These are phyloP conservation scores for Echeveria elegans DNA, from an alignment of 164 flowering plant genomes.

Conservation along the genomic window DNA sequence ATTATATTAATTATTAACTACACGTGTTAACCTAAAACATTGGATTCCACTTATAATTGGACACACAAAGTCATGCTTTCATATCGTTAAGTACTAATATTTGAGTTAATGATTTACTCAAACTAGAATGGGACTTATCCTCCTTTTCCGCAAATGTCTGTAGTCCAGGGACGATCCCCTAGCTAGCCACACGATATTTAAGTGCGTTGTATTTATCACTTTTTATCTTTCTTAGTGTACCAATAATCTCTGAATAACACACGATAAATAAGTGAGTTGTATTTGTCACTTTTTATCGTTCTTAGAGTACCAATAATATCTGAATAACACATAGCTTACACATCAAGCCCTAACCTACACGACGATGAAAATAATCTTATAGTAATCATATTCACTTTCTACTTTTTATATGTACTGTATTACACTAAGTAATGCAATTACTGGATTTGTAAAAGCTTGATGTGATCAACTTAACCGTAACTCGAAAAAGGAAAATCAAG, in stretches of 20 bases:
- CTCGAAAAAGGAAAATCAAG: neutral
- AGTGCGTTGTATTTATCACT: neutral
- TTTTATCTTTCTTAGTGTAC: no score
- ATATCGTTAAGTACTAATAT: neutral
- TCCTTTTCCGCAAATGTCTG: neutral
- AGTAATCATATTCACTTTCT: no score
- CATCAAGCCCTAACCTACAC: no score
- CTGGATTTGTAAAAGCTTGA: neutral
- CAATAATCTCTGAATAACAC: no score
- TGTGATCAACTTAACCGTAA: neutral
- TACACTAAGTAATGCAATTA: neutral
- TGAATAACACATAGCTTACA: no score
- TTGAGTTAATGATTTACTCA: conserved; percentile 16
- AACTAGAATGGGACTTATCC: conserved; percentile 11
- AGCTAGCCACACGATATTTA: no score
- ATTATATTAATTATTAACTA: neutral
- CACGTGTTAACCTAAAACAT: neutral
- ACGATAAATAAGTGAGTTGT: neutral
- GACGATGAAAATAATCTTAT: no score
- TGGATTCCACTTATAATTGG: neutral
- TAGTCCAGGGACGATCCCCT: neutral
- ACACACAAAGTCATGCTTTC: neutral
- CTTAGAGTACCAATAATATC: no score
- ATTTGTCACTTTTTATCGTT: neutral
- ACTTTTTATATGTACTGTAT: no score